Conservation (phyloP, 2,329 filamentous ascomycete species). For the Grosmannia clavigera region DNA sequence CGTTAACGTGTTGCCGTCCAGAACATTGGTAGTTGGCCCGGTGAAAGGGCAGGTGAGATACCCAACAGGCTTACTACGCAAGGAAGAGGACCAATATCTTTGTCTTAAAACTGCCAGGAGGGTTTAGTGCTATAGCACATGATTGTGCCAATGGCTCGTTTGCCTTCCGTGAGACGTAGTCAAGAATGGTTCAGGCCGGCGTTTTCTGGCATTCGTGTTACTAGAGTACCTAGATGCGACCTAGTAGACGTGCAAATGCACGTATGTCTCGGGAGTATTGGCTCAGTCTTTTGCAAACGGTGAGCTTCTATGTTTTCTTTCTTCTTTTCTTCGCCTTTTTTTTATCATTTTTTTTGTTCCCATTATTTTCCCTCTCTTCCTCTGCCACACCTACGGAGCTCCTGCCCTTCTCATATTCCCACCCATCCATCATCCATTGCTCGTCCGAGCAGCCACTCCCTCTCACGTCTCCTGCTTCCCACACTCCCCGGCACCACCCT, state of each 20-base stretch:
- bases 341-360: conserved; percentile 1
- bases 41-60: not conserved
- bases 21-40: not conserved
- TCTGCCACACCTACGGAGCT: conserved; percentile 12
- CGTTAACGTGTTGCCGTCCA: not conserved
- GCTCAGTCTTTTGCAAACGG: not conserved
- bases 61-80: not conserved
- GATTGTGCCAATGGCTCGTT: not conserved
- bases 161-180: not conserved
- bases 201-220: not conserved
- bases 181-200: not conserved
- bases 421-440: conserved; percentile 2
- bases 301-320: not conserved
- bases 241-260: not conserved
- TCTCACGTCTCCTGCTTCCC: not conserved
- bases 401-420: conserved; percentile 12
- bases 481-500: conserved; percentile 6
- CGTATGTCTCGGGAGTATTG: not conserved
- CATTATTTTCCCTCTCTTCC: conserved; percentile 2
- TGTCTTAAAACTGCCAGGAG: not conserved
- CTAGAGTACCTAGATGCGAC: not conserved
- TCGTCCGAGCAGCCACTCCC: not conserved
- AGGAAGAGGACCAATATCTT: not conserved
- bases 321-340: not conserved
- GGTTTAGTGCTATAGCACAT: not conserved